Conservation (phyloP, 2,329 filamentous ascomycete genomes). For the Stemphylium vesicarium region DNA sequence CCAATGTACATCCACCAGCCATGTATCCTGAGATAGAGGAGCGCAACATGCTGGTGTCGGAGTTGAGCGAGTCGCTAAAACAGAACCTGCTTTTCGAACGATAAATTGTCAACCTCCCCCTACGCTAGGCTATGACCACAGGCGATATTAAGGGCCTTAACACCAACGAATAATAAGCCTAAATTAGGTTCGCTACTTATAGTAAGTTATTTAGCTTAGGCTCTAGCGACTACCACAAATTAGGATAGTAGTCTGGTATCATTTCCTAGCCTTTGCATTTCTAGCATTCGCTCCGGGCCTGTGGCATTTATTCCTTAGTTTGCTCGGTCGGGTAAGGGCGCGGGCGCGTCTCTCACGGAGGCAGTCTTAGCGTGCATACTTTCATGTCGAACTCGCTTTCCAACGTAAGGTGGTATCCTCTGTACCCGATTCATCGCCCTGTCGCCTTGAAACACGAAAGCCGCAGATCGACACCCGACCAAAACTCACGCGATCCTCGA, state of each 20-base stretch:
- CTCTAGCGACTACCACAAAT: conserved; percentile 78
- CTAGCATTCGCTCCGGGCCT: neutral
- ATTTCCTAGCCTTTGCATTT: too few species aligned
- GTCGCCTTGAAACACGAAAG: too few species aligned
- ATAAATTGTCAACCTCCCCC: conserved; percentile 56
- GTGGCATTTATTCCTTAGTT: too few species aligned
- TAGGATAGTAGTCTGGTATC: conserved; percentile 86
- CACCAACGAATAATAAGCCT: conserved; percentile 60
- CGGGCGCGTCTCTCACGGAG: too few species aligned
- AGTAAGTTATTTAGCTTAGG: conserved; percentile 76
- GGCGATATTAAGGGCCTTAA: conserved; percentile 89
- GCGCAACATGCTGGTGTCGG: conserved; percentile 83
- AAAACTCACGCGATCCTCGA: too few species aligned
- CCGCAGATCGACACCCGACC: too few species aligned
- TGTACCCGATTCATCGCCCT: too few species aligned
- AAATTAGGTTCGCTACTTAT: conserved; percentile 63
- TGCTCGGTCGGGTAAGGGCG: too few species aligned
- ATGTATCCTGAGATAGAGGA: conserved; percentile 86
- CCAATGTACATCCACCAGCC: conserved; percentile 73
- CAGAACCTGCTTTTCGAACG: conserved; percentile 94
- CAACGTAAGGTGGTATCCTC: too few species aligned
- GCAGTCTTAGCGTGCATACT: too few species aligned
- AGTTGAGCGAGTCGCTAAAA: conserved; percentile 89
- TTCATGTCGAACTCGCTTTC: too few species aligned
- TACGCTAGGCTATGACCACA: conserved; percentile 56